Evolutionary conservation across 2,329 filamentous ascomycete species (phyloP).

Genomic region (Alternaria triticina): DNA sequence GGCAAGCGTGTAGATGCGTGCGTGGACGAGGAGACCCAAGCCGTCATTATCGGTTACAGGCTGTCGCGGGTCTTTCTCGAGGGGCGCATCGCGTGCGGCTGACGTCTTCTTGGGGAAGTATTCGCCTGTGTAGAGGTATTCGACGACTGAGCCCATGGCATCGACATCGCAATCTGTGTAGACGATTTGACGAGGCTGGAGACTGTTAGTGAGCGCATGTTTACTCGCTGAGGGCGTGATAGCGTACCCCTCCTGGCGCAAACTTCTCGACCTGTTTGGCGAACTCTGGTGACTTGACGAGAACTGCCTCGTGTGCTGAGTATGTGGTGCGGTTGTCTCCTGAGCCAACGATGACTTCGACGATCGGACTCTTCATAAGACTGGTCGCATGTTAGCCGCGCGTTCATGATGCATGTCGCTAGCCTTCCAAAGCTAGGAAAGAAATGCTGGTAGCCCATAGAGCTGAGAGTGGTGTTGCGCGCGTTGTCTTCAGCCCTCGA

Average conservation of each 20-base stretch:
- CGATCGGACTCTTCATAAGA: slow-evolving; percentile 56
- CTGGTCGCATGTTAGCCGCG: slow-evolving; percentile 36
- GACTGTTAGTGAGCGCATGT: neutral
- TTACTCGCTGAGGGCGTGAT: too few species aligned
- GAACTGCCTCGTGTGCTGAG: slow-evolving; percentile 79
- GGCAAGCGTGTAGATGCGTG: slow-evolving; percentile 86
- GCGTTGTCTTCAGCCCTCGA: neutral
- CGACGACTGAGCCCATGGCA: slow-evolving; percentile 78
- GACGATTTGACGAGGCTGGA: slow-evolving; percentile 69
- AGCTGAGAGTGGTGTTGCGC: neutral
- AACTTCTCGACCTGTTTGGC: slow-evolving; percentile 67
- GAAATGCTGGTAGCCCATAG: neutral
- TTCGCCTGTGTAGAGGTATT: slow-evolving; percentile 84
- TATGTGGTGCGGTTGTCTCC: slow-evolving; percentile 68
- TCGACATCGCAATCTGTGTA: slow-evolving; percentile 73
- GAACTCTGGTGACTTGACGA: slow-evolving; percentile 78
- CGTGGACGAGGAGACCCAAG: slow-evolving; percentile 84
- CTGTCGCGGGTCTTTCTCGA: slow-evolving; percentile 71
- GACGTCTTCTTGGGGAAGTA: slow-evolving; percentile 74
- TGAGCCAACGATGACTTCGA: slow-evolving; percentile 55
- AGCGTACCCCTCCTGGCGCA: slow-evolving; percentile 66
- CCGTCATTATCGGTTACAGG: slow-evolving; percentile 78
- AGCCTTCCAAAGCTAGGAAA: neutral
- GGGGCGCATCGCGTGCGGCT: slow-evolving; percentile 67
- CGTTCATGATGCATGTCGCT: neutral